Evolutionary conservation across 805 yeast species (phyloP), one percentile per base, ranked within the genome.

Genomic region (Pichia exigua): DNA sequence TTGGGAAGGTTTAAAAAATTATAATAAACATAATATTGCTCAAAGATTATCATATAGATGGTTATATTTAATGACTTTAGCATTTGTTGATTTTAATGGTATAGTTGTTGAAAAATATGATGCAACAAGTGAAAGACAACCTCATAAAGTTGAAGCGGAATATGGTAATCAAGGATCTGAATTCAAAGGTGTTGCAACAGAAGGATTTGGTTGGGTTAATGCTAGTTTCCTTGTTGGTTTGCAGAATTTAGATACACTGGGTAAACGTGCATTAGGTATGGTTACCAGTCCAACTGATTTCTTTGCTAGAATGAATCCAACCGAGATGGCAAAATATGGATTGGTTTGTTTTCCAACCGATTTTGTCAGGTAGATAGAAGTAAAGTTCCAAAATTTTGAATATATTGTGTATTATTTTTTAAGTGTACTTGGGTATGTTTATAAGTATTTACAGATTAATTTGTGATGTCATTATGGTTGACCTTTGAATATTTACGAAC

Each of bases 151-250:
- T 24, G 89, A 85, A 56, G 98, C 97, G 0, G 97, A 92, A 65
- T 92, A 92, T 67, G 99, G 99, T 22, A 92, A 92, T 65, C 98
- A 94, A 68, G 99, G 99, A 11, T 76, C 87, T 1, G 95, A 85
- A 55, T 87, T 90, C 64, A 85, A 86, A 65, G 96, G 96, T 45
- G 97, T 87, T 42, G 95, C 96, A 0, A 83, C 86, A 9, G 97
- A 94, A 69, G 99, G 99, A 1, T 92, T 92, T 67, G 99, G 98
- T 1, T 92, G 99, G 99, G 97, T 92, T 48, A 92, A 92, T 70
- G 85, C 98, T 7, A 82, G 94, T 59, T 90, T 79, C 67, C 61
- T 85, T 27, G 65, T 85, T 54, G 97, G 97, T 0, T 70, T 89
- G 54, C 75, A 83, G 22, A 79, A 78, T 53, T 70, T 87, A 67